These are phyloP conservation scores for Candida pini DNA, from an alignment of 805 yeast species.

Conservation along the genomic window DNA sequence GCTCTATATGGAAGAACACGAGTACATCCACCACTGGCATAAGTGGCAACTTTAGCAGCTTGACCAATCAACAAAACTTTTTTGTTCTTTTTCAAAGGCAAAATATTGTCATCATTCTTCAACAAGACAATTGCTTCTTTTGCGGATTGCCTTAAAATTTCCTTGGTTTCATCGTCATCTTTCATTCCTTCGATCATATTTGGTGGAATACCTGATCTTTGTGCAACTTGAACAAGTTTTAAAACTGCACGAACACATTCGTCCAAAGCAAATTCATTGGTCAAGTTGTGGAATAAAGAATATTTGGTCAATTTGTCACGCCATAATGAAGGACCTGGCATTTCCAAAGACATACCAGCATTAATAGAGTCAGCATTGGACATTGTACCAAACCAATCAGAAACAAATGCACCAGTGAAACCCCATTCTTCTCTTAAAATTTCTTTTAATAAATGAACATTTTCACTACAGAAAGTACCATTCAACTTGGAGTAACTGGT, in stretches of 20 bases:
- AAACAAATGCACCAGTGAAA: conserved; percentile 52
- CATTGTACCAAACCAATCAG: conserved; percentile 63
- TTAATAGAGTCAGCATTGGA: conserved; percentile 41
- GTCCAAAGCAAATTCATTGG: conserved; percentile 34
- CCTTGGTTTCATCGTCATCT: conserved; percentile 34
- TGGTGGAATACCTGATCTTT: conserved; percentile 37
- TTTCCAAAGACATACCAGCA: conserved; percentile 59
- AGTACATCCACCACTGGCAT: conserved; percentile 63
- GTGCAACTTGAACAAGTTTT: conserved; percentile 39
- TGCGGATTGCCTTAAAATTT: conserved; percentile 38
- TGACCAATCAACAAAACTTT: conserved; percentile 56
- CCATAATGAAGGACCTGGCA: conserved; percentile 58
- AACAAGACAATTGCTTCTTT: conserved; percentile 50
- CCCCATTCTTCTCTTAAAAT: conserved; percentile 53
- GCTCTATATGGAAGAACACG: conserved; percentile 26
- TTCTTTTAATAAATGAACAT: conserved; percentile 37
- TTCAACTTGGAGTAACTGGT: conserved; percentile 59
- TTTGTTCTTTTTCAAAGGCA: conserved; percentile 40
- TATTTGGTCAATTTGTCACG: conserved; percentile 40
- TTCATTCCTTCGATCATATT: conserved; percentile 38
- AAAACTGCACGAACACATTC: conserved; percentile 46
- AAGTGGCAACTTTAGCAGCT: conserved; percentile 43
- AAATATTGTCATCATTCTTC: conserved; percentile 44
- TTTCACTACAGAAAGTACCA: conserved; percentile 55
- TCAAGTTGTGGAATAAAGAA: conserved; percentile 39